phyloP scores from a whole-genome alignment of 345 rosid species.

The Citrus medica region DNA sequence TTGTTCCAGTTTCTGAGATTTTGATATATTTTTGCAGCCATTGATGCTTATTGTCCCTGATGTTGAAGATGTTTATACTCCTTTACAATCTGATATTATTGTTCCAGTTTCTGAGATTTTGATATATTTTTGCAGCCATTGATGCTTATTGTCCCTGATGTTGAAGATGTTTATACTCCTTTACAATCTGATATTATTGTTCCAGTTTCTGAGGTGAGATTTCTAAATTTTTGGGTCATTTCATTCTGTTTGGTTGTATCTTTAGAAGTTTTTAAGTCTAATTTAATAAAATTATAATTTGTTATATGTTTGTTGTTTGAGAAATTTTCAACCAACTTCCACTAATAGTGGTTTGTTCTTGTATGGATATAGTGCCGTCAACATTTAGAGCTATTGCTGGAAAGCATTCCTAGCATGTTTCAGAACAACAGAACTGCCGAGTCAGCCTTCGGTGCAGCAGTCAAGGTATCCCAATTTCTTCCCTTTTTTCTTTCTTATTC shows the following conservation, averaged over 20 bases:
- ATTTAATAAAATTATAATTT: neutral
- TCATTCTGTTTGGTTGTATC: slow-evolving; percentile 3
- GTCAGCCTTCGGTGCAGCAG: slow-evolving; percentile 98
- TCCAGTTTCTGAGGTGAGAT: slow-evolving; percentile 82
- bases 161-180: slow-evolving; percentile 98
- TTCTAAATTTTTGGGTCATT: neutral
- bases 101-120: too few species aligned
- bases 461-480: slow-evolving; percentile 54
- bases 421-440: slow-evolving; percentile 80
- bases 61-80: slow-evolving; percentile 95
- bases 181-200: slow-evolving; percentile 88
- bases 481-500: neutral
- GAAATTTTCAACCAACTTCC: neutral
- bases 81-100: slow-evolving; percentile 73
- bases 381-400: slow-evolving; percentile 89
- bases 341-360: slow-evolving; percentile 10
- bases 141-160: slow-evolving; percentile 98
- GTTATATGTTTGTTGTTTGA: neutral
- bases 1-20: neutral
- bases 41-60: slow-evolving; percentile 98
- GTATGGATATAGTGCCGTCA: slow-evolving; percentile 72
- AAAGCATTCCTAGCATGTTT: slow-evolving; percentile 94
- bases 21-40: slow-evolving; percentile 56
- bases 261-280: slow-evolving; percentile 3
- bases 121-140: slow-evolving; percentile 66